Percentiles rank a stretch among this genome's conserved stretches.
phyloP scores from a whole-genome alignment of 1,139 yeast genomes.

The Taphrina pruni region DNA sequence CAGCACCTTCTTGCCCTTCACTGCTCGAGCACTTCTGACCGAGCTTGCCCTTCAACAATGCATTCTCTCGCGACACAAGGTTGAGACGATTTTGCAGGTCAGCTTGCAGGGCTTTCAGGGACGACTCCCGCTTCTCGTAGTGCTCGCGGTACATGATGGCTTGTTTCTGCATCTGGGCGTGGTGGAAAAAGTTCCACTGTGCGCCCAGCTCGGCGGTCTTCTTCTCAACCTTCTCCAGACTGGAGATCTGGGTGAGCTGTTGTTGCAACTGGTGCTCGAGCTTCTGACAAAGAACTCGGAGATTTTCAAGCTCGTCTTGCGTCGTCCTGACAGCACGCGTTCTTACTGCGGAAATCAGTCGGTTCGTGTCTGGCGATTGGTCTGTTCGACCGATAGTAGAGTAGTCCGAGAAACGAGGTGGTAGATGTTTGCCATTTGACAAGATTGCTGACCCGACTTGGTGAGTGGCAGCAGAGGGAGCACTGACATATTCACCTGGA shows the following conservation, averaged over 20 bases:
- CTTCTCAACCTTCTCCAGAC: slow-evolving; percentile 12
- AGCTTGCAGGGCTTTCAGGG: not conserved
- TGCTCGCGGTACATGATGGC: slow-evolving; percentile 5
- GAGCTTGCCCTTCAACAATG: slow-evolving; percentile 2
- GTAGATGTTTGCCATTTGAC: not conserved
- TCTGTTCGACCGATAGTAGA: not conserved
- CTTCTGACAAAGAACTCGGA: not conserved
- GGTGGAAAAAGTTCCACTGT: slow-evolving; percentile 19
- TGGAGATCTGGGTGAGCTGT: slow-evolving; percentile 11
- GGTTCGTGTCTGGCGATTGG: slow-evolving; percentile 2
- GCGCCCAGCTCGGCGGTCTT: slow-evolving; percentile 20
- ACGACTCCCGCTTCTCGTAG: not conserved
- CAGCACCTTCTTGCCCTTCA: not conserved
- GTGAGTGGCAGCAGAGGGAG: too few species aligned
- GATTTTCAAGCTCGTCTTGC: slow-evolving; percentile 13
- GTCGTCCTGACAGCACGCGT: not conserved
- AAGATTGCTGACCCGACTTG: not conserved
- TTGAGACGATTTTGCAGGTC: slow-evolving; percentile 2
- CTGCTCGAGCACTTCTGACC: not conserved
- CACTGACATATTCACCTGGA: not conserved
- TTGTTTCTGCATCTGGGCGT: slow-evolving; percentile 24
- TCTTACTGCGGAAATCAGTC: not conserved
- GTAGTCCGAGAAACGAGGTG: slow-evolving; percentile 11
- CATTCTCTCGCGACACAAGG: slow-evolving; percentile 4
- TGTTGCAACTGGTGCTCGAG: slow-evolving; percentile 7